These are phyloP conservation scores for Tripidium arundinaceum DNA, from an alignment of 202 grass and related monocot genomes.

Conservation along the genomic window DNA sequence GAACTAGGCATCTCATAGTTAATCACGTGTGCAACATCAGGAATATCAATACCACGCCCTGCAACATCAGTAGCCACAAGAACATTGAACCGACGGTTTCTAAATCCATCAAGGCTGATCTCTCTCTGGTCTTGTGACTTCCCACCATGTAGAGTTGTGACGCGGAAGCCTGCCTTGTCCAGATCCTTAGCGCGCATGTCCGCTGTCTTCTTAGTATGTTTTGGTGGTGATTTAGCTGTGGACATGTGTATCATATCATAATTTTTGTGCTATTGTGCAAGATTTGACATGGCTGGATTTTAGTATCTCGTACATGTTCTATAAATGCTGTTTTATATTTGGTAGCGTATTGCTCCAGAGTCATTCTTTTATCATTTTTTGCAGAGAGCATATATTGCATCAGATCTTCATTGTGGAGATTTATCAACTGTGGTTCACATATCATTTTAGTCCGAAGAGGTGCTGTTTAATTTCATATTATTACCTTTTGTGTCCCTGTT, in stretches of 20 bases:
- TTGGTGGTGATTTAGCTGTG: constrained; percentile 13
- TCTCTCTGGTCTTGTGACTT: no score
- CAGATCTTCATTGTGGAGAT: constrained; percentile 33
- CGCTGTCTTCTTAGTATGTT: no score
- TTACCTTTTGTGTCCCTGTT: background rate
- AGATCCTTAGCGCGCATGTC: no score
- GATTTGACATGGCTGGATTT: background rate
- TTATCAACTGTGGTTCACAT: constrained; percentile 23
- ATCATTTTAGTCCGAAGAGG: constrained; percentile 18
- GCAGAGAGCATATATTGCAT: constrained; percentile 24
- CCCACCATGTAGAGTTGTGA: no score
- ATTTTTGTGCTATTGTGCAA: background rate
- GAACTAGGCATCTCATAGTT: no score
- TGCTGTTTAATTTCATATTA: constrained; percentile 22
- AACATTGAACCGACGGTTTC: no score
- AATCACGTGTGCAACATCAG: no score
- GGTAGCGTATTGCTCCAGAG: background rate
- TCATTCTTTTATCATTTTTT: constrained; percentile 41
- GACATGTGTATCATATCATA: constrained; percentile 26
- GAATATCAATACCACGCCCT: no score
- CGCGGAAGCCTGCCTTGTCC: no score
- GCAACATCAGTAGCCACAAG: no score
- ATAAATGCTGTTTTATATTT: constrained; percentile 6
- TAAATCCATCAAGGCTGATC: no score
- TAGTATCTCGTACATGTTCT: background rate